Conservation (phyloP, 2,329 filamentous ascomycete species). For the Fusarium denticulatum region DNA sequence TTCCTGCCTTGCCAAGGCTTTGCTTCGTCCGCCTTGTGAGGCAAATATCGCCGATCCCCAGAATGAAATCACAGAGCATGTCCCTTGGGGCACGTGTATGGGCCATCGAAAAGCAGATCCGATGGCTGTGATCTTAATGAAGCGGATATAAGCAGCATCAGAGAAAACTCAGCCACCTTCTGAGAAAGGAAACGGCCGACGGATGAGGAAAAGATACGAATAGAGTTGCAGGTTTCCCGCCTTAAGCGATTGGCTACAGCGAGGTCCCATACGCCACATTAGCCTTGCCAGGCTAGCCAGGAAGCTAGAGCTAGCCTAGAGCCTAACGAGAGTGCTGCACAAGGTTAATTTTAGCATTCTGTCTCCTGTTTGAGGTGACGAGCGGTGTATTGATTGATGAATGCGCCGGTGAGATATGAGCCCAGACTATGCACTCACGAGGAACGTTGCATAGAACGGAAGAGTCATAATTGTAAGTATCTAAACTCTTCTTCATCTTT, state of each 20-base stretch:
- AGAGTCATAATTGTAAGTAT: background rate
- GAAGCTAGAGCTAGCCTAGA: background rate
- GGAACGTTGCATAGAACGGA: background rate
- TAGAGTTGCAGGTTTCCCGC: conserved; percentile 3
- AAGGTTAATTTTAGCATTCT: conserved; percentile 15
- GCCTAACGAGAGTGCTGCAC: background rate
- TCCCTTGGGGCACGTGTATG: background rate
- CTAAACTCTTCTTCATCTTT: background rate
- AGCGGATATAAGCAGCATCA: background rate
- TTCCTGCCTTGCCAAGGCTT: background rate
- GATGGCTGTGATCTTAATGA: background rate
- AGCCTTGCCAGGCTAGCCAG: background rate
- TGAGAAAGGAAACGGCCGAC: background rate
- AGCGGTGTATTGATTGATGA: background rate
- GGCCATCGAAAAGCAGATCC: background rate
- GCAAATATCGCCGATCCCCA: background rate
- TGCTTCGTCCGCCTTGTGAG: background rate
- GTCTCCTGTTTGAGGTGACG: background rate
- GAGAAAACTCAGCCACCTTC: background rate
- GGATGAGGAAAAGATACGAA: background rate
- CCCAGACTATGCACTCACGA: background rate
- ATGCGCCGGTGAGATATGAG: background rate
- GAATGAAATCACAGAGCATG: conserved; percentile 6
- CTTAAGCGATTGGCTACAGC: background rate
- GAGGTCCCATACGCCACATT: background rate